phyloP scores from a whole-genome alignment of 495 filamentous ascomycete genomes.

The Hypoxylon lienhwacheense region DNA sequence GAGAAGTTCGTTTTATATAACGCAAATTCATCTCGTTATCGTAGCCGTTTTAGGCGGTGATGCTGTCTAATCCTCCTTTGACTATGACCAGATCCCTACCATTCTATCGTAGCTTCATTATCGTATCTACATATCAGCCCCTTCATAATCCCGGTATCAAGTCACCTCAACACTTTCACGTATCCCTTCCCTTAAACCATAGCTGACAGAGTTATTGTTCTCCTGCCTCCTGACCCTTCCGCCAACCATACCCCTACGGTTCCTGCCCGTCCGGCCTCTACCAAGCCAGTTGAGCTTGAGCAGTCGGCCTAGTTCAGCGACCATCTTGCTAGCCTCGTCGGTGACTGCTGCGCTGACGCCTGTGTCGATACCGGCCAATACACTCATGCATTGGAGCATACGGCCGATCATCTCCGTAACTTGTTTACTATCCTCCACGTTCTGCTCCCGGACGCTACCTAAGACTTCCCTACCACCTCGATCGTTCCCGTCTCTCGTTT shows the following conservation, averaged over 20 bases:
- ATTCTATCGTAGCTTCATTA: not conserved
- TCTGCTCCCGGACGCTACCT: conserved; percentile 47
- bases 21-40: too few species aligned
- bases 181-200: conserved; percentile 30
- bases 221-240: conserved; percentile 45
- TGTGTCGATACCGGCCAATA: conserved; percentile 69
- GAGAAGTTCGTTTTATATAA: too few species aligned
- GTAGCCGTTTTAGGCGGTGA: too few species aligned
- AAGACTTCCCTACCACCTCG: conserved; percentile 36
- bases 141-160: conserved; percentile 12
- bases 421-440: conserved; percentile 72
- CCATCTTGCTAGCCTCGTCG: conserved; percentile 74
- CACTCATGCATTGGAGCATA: conserved; percentile 95
- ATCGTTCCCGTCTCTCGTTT: conserved; percentile 47
- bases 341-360: conserved; percentile 31
- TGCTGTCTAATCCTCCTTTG: too few species aligned
- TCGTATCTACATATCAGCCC: too few species aligned
- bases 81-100: not conserved
- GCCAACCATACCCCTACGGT: conserved; percentile 82
- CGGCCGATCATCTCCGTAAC: conserved; percentile 91
- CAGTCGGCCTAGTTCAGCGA: conserved; percentile 79
- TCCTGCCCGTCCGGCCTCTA: conserved; percentile 82
- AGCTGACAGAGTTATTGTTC: conserved; percentile 22
- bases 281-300: conserved; percentile 97
- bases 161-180: conserved; percentile 34